Base-by-base conservation (phyloP, 495 filamentous ascomycete genomes). In the Astrothelium macrocarpum region DNA sequence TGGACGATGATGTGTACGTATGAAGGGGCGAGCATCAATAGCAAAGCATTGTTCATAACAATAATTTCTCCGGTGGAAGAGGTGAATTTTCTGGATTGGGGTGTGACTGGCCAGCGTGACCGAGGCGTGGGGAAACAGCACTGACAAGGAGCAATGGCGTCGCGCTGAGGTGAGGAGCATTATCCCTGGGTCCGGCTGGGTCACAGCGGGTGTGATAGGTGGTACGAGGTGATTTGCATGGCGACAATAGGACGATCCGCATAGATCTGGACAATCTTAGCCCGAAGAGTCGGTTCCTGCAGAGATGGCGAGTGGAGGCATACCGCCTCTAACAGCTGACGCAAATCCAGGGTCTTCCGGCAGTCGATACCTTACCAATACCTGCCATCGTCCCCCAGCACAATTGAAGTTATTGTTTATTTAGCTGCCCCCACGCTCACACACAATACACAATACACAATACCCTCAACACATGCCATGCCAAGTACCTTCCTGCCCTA, bases 1-100 rank as follows among this genome's bases (percentile, higher is more conserved):
- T 9, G 34, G 49, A 56, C 43, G 43, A 49, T 25, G 25, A 26
- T 28, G 25, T 56, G 49, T 56, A 56, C 29, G 49, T 39, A 39
- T 14, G 14, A 14, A 26, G 25, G 20, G 49, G 11, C 49, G 9
- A 20, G 25, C 20, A 56, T 16, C 23, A 56, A 56, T 10, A 28
- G 49, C 49, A 56, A 29, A 28, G 49, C 49, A 56, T 56, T 56
- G 49, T 56, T 56, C 49, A 56, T 56, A n/a, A n/a, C n/a, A n/a
- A n/a, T n/a, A 56, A 56, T 56, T 56, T 29, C 25, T 56, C 49
- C 23, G 49, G 26, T 2, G n/a, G n/a, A n/a, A n/a, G 49, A 20
- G 23, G 23, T 56, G 49, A 56, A 56, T 28, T 56, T 28, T 56
- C 49, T 29, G 49, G 20, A 3, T 5, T 10, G 49, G 7, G 29